Conservation (phyloP, 345 rosid species). For the Euclidium syriacum region DNA sequence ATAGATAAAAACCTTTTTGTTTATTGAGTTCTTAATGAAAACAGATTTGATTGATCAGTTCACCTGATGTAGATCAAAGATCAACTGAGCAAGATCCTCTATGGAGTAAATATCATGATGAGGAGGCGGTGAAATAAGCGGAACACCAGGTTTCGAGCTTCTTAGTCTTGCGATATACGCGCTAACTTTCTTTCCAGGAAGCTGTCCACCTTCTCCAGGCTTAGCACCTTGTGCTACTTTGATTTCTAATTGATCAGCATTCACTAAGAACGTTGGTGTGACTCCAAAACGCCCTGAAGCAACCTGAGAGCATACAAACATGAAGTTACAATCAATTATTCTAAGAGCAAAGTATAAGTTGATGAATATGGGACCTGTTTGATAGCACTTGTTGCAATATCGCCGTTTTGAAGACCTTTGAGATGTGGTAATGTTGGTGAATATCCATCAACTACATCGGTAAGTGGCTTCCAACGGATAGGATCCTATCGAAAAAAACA, state of each 20-base stretch:
- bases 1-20: neutral
- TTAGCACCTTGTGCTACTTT: slow-evolving; percentile 99
- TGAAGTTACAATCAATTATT: neutral
- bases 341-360: slow-evolving; percentile 15
- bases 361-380: slow-evolving; percentile 65
- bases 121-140: slow-evolving; percentile 98
- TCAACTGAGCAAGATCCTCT: slow-evolving; percentile 97
- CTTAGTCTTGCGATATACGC: slow-evolving; percentile 95
- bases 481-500: slow-evolving; percentile 56
- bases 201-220: slow-evolving; percentile 98
- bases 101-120: slow-evolving; percentile 97
- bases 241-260: slow-evolving; percentile 93
- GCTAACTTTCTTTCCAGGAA: slow-evolving; percentile 98
- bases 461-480: slow-evolving; percentile 92
- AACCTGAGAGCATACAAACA: slow-evolving; percentile 53
- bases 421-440: slow-evolving; percentile 97
- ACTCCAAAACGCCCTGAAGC: slow-evolving; percentile 99
- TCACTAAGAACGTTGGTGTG: slow-evolving; percentile 93
- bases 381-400: slow-evolving; percentile 98
- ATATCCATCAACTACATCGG: slow-evolving; percentile 95
- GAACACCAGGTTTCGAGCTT: slow-evolving; percentile 98
- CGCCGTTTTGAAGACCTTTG: slow-evolving; percentile 98
- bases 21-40: neutral
- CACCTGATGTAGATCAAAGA: slow-evolving; percentile 98
- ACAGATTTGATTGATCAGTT: slow-evolving; percentile 37